Percentiles rank a stretch among this genome's conserved stretches.
Evolutionary conservation across 345 rosid species (phyloP).

Genomic region (Eucalyptus regnans): DNA sequence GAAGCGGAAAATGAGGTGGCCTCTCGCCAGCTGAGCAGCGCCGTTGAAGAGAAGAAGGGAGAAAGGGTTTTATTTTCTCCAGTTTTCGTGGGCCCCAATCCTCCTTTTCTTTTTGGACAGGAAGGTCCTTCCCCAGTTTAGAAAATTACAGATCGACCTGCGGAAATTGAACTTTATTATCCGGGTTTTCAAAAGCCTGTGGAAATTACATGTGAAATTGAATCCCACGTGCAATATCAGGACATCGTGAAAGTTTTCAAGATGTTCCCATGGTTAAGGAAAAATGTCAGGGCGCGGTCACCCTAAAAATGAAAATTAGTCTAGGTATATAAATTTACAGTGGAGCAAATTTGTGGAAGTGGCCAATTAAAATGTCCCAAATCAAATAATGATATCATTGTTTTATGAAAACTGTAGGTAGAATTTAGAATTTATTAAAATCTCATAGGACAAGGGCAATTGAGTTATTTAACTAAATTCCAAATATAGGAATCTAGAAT

Average conservation of each 20-base stretch:
- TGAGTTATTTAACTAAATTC: background rate
- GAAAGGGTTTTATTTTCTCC: background rate
- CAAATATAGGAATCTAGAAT: background rate
- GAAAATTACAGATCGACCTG: background rate
- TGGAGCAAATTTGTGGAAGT: too few relatives aligned
- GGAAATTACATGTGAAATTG: background rate
- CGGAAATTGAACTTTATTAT: rapidly evolving
- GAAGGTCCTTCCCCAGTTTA: background rate
- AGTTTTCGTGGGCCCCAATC: background rate
- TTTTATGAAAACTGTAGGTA: too few relatives aligned
- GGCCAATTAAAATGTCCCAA: too few relatives aligned
- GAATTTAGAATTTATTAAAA: too few relatives aligned
- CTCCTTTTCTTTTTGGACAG: background rate
- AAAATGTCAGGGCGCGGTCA: background rate
- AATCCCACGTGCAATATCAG: background rate
- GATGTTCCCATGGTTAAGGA: background rate
- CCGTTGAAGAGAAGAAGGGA: background rate
- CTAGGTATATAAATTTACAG: background rate
- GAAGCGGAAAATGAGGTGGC: background rate
- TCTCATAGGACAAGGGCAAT: background rate
- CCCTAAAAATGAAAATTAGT: background rate
- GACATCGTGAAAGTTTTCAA: background rate
- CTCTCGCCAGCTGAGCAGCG: background rate
- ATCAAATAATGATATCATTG: background rate
- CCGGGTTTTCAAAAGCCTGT: background rate